These are phyloP conservation scores for Dillenia turbinata DNA, from an alignment of 164 flowering plant species.

Conservation along the genomic window DNA sequence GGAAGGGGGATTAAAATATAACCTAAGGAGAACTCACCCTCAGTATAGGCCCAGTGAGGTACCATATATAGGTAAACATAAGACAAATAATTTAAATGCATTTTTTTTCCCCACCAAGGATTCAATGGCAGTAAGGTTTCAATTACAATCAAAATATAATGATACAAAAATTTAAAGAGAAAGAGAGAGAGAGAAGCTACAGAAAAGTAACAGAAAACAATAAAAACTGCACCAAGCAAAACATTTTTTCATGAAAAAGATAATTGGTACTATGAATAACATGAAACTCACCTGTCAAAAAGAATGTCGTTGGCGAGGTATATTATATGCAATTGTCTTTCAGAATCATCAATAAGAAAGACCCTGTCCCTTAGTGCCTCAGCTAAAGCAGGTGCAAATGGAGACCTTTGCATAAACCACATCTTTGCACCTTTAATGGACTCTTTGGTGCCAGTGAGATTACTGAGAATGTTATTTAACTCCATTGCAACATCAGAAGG, in stretches of 20 bases:
- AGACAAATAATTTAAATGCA: too few species aligned
- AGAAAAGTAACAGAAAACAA: background rate
- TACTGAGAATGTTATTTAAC: constrained; percentile 63
- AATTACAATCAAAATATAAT: too few species aligned
- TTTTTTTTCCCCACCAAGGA: too few species aligned
- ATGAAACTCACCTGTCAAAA: constrained; percentile 68
- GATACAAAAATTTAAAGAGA: background rate
- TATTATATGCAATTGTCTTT: constrained; percentile 84
- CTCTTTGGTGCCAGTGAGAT: constrained; percentile 90
- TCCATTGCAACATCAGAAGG: constrained; percentile 90
- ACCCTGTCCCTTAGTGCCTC: constrained; percentile 86
- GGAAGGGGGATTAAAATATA: too few species aligned
- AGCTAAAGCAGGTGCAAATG: constrained; percentile 88
- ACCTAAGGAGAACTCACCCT: too few species aligned
- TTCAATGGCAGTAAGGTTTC: too few species aligned
- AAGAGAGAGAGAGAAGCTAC: background rate
- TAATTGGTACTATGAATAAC: too few species aligned
- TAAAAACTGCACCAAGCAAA: too few species aligned
- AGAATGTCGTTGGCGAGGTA: constrained; percentile 96
- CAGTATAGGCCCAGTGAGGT: too few species aligned
- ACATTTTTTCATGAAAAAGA: too few species aligned
- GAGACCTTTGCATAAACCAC: constrained; percentile 97
- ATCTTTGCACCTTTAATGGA: constrained; percentile 93
- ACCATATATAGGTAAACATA: too few species aligned
- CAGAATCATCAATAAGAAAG: constrained; percentile 73